Percentiles rank a stretch among this genome's conserved stretches.
Conservation (phyloP, 139 green algal species). For the Limnomonas spitsbergensis region DNA sequence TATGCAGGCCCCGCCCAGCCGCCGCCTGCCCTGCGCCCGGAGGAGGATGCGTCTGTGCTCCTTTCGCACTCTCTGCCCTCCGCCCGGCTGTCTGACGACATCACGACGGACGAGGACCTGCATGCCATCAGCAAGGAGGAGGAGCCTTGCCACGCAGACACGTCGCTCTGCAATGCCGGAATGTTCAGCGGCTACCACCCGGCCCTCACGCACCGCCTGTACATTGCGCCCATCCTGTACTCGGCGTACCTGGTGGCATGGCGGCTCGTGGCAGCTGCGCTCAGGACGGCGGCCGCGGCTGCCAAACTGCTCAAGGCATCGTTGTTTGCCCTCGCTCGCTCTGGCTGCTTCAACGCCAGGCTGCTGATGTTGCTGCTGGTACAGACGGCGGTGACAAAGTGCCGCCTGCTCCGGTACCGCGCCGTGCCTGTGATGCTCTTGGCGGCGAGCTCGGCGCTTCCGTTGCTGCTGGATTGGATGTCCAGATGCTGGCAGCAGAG, state of each 20-base stretch:
- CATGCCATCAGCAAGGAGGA: too few species aligned
- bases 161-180: not conserved
- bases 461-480: too few species aligned
- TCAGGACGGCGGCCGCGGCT: not conserved
- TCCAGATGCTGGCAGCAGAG: too few species aligned
- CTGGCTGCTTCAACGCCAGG: too few species aligned
- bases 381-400: not conserved
- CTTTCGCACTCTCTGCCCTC: too few species aligned
- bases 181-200: slow-evolving; percentile 14
- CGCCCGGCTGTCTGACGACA: too few species aligned
- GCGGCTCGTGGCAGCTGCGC: not conserved
- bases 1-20: too few species aligned
- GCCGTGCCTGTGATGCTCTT: not conserved
- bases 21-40: too few species aligned
- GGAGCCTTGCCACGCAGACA: not conserved
- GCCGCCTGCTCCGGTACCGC: not conserved
- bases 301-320: not conserved
- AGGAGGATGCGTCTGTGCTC: too few species aligned
- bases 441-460: too few species aligned
- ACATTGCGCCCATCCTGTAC: slow-evolving; percentile 17
- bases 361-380: not conserved
- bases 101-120: too few species aligned
- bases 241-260: not conserved
- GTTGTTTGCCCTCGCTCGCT: not conserved
- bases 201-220: slow-evolving; percentile 6